These are phyloP conservation scores for Phytophthora tentaculata DNA, from an alignment of 352 stramenopile genomes.

Conservation along the genomic window DNA sequence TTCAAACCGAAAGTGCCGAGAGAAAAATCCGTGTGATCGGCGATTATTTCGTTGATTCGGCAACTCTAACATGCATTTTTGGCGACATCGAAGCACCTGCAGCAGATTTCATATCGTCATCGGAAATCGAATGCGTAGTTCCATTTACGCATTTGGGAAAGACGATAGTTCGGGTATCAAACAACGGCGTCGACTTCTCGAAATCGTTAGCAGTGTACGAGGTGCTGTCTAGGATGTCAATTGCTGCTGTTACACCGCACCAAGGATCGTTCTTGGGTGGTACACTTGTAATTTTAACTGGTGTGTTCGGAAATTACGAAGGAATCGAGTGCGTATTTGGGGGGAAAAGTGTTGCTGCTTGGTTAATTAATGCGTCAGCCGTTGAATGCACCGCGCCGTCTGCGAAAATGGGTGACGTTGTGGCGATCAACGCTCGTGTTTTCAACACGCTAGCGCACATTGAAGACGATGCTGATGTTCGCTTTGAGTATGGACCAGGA, in stretches of 20 bases:
- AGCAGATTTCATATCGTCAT: constrained; percentile 50
- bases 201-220: constrained; percentile 29
- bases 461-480: constrained; percentile 4
- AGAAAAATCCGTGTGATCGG: constrained; percentile 45
- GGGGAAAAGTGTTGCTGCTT: constrained; percentile 28
- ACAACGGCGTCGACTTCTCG: constrained; percentile 67
- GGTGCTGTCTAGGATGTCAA: constrained; percentile 44
- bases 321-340: constrained; percentile 55
- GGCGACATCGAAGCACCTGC: constrained; percentile 33
- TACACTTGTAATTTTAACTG: constrained; percentile 42
- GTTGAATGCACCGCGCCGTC: constrained; percentile 45
- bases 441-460: constrained; percentile 37
- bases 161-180: constrained; percentile 54
- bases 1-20: constrained; percentile 21
- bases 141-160: constrained; percentile 51
- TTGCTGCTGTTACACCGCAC: constrained; percentile 39
- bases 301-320: constrained; percentile 43
- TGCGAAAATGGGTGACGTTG: constrained; percentile 9
- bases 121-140: constrained; percentile 57
- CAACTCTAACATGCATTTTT: constrained; percentile 51
- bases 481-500: constrained; percentile 38
- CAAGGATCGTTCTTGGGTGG: constrained; percentile 43
- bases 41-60: constrained; percentile 59
- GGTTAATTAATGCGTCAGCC: constrained; percentile 30
- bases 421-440: constrained; percentile 33